Evolutionary conservation across 768 basidiomycete species (phyloP).

Genomic region (Xerocomellus chrysenteron): DNA sequence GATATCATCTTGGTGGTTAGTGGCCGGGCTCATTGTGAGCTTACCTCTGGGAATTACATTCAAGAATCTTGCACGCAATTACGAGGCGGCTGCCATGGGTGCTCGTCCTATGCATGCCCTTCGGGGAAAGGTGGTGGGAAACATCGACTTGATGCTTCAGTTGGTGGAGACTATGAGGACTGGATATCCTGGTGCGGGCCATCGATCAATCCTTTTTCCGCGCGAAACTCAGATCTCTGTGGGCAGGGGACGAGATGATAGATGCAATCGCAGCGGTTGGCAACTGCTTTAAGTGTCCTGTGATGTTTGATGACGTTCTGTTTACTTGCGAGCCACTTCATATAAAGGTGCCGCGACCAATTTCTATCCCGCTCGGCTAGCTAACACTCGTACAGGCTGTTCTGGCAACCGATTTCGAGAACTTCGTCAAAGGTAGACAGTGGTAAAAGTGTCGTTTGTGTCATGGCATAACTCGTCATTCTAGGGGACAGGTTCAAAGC

Average conservation of each 20-base stretch:
- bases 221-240: neutral
- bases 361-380: neutral
- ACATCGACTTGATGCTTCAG: slow-evolving; percentile 41
- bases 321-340: slow-evolving; percentile 54
- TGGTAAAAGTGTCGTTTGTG: neutral
- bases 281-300: slow-evolving; percentile 44
- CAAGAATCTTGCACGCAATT: slow-evolving; percentile 29
- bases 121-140: slow-evolving; percentile 43
- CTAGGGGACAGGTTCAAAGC: slow-evolving; percentile 37
- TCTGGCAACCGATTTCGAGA: slow-evolving; percentile 56
- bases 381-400: slow-evolving; percentile 33
- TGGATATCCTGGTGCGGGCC: slow-evolving; percentile 51
- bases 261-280: slow-evolving; percentile 38
- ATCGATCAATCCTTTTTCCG: neutral
- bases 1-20: slow-evolving; percentile 40
- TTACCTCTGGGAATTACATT: slow-evolving; percentile 36
- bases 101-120: slow-evolving; percentile 43
- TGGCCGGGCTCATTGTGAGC: slow-evolving; percentile 29
- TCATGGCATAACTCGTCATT: neutral
- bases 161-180: slow-evolving; percentile 36
- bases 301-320: slow-evolving; percentile 46
- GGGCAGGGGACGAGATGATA: slow-evolving; percentile 43
- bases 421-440: slow-evolving; percentile 54
- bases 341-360: slow-evolving; percentile 38
- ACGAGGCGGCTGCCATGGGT: slow-evolving; percentile 43